phyloP scores from a whole-genome alignment of 2,329 filamentous ascomycete genomes.

The Zymoseptoria brevis region DNA sequence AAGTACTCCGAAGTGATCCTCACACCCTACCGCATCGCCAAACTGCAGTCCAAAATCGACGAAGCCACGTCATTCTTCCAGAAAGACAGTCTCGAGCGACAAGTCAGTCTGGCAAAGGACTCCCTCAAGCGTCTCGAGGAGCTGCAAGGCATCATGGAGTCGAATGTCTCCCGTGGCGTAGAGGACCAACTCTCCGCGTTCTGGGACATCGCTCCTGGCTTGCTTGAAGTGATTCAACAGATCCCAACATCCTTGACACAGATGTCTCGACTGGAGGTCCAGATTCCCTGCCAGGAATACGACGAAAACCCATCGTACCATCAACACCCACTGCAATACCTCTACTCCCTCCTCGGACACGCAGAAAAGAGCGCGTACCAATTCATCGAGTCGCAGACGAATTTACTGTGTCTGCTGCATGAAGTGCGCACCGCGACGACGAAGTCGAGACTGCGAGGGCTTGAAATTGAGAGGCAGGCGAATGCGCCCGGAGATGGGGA shows the following conservation, averaged over 20 bases:
- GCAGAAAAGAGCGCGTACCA: conserved; percentile 91
- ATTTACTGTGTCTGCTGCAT: conserved; percentile 80
- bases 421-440: conserved; percentile 78
- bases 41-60: conserved; percentile 69
- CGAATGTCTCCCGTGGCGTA: conserved; percentile 78
- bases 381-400: conserved; percentile 92
- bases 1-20: conserved; percentile 79
- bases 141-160: conserved; percentile 71
- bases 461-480: conserved; percentile 54
- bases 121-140: conserved; percentile 64
- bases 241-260: conserved; percentile 52
- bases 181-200: conserved; percentile 89
- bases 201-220: conserved; percentile 90
- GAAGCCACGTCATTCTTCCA: conserved; percentile 76
- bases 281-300: conserved; percentile 71
- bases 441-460: conserved; percentile 57
- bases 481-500: conserved; percentile 29
- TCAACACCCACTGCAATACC: conserved; percentile 77
- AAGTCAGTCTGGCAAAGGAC: conserved; percentile 62
- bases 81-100: conserved; percentile 64
- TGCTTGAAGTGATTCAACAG: conserved; percentile 70
- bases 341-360: conserved; percentile 76
- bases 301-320: conserved; percentile 79
- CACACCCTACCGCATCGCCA: conserved; percentile 65
- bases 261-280: conserved; percentile 56